Conservation (phyloP, 306 rosid genomes). For the Citrullus colocynthis region DNA sequence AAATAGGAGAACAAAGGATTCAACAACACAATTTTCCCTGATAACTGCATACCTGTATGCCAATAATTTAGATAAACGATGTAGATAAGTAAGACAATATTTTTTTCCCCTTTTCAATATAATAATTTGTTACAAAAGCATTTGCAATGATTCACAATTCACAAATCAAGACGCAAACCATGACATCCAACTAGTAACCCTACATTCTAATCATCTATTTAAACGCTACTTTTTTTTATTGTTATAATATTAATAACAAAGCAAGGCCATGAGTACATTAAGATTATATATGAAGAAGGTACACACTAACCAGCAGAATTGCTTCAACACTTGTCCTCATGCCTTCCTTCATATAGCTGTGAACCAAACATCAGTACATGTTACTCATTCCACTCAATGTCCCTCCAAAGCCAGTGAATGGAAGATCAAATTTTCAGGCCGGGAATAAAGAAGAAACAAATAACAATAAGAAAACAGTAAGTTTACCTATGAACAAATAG, state of each 20-base stretch:
- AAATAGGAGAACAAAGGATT: background rate
- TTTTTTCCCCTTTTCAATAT: background rate
- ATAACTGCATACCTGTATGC: background rate
- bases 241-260: background rate
- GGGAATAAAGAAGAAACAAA: background rate
- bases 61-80: background rate
- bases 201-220: background rate
- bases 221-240: background rate
- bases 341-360: constrained; percentile 95
- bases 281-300: background rate
- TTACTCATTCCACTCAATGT: background rate
- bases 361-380: background rate
- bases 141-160: background rate
- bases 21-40: background rate
- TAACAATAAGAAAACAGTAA: background rate
- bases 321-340: constrained; percentile 98
- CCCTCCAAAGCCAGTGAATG: background rate
- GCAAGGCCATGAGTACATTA: background rate
- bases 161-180: background rate
- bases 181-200: background rate
- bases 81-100: background rate
- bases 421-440: background rate
- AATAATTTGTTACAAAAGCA: background rate
- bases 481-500: background rate
- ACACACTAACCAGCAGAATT: constrained; percentile 58